phyloP scores from a whole-genome alignment of 768 basidiomycete genomes.

The Gloeophyllum trabeum region DNA sequence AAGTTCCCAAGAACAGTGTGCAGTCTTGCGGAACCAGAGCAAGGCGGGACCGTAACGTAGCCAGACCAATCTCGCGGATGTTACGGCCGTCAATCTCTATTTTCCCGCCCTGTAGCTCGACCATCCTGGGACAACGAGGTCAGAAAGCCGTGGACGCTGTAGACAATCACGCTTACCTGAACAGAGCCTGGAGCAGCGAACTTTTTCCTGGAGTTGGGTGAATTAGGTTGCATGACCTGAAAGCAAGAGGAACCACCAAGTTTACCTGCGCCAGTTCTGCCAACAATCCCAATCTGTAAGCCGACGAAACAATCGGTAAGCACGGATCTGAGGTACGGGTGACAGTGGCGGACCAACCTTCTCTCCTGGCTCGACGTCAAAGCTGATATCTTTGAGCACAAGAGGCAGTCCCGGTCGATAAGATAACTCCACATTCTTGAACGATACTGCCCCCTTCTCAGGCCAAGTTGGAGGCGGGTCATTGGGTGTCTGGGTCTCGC shows the following conservation, averaged over 20 bases:
- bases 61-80: slow-evolving; percentile 41
- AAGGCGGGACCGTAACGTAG: slow-evolving; percentile 37
- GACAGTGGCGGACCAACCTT: slow-evolving; percentile 28
- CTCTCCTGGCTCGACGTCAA: slow-evolving; percentile 47
- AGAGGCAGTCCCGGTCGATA: slow-evolving; percentile 58
- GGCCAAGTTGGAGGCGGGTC: slow-evolving; percentile 43
- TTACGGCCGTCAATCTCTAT: slow-evolving; percentile 50
- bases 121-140: slow-evolving; percentile 28
- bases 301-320: background rate
- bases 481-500: slow-evolving; percentile 23
- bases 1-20: slow-evolving; percentile 38
- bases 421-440: slow-evolving; percentile 40
- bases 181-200: slow-evolving; percentile 44
- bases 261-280: slow-evolving; percentile 28
- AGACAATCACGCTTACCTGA: slow-evolving; percentile 25
- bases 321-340: background rate
- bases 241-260: background rate
- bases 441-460: slow-evolving; percentile 37
- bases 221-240: background rate
- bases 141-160: background rate
- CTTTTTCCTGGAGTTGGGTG: slow-evolving; percentile 37
- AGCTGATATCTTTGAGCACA: slow-evolving; percentile 49
- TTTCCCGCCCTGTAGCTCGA: slow-evolving; percentile 44
- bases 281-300: slow-evolving; percentile 32
- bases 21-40: slow-evolving; percentile 64